Base-by-base conservation (phyloP, 2,329 filamentous ascomycete species). In the Colletotrichum sp. region DNA sequence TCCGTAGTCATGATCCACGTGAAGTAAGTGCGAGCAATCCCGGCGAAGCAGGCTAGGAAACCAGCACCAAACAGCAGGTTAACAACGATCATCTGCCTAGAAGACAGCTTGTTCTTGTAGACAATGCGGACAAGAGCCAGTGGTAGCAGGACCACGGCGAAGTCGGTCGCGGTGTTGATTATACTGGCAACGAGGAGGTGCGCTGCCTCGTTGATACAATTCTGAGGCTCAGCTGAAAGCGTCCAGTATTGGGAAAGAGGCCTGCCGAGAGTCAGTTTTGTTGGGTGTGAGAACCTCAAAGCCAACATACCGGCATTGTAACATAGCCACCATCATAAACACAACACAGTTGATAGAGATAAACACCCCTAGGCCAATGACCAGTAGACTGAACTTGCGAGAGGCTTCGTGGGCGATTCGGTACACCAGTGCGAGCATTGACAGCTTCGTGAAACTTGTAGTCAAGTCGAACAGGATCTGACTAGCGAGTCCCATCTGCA, bases 91-190 rank as follows among this genome's bases (percentile, higher is more conserved):
- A 85, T 85, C 72, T 90, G 88, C 58, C 83, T 86, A 13, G 77
- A 75, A 2, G 87, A 86, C 47, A 90, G 81, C 64, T 87, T 83
- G 76, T 85, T 81, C 63, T 62, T 72, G 27, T 74, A 73, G 24
- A 73, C 64, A n/a, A 72, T 29, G n/a, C 70, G 72, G 11, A 89
- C 83, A 5, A 85, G 86, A 27, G 83, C 83, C 59, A 90, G 85
- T 2, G 89, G 89, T 5, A 91, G 81, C 0, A 87, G 78, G 43
- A 89, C 87, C n/a, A 88, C 85, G 13, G 88, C 78, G 57, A 92
- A 85, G 79, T 93, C 90, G 8, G 90, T 91, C 57, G 88, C 77
- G 61, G 91, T 91, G 80, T 92, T 92, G 75, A 91, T 85, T 33
- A 89, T 87, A 3, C 90, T 90, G 43, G 90, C 85, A 43, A 85